phyloP scores from a whole-genome alignment of 2,329 filamentous ascomycete species.

The Ophiostoma fasciatum region DNA sequence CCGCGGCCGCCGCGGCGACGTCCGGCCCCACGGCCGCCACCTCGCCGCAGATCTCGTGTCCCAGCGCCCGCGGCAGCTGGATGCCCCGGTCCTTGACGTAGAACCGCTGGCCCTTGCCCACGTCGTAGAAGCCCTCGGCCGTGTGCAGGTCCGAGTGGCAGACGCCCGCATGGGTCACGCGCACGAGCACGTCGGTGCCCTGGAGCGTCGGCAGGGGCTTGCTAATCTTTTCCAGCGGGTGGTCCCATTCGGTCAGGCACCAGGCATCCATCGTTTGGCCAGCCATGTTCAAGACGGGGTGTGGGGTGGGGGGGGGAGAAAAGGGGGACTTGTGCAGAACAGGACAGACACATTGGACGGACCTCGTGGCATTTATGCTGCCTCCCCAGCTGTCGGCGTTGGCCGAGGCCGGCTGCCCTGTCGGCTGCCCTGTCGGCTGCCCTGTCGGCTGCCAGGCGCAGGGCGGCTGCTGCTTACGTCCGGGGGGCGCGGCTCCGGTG shows the following conservation, averaged over 20 bases:
- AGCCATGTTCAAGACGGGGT: constrained; percentile 30
- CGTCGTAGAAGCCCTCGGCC: constrained; percentile 6
- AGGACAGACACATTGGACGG: too few species aligned
- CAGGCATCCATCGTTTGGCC: constrained; percentile 6
- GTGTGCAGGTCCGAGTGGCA: constrained; percentile 8
- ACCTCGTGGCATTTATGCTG: too few species aligned
- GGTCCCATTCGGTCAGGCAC: constrained; percentile 6
- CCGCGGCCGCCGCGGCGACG: background rate
- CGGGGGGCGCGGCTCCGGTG: background rate
- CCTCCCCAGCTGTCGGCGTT: background rate
- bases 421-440: too few species aligned
- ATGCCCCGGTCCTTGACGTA: constrained; percentile 7
- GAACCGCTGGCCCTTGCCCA: constrained; percentile 5
- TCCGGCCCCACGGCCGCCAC: constrained; percentile 4
- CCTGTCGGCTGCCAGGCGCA: too few species aligned
- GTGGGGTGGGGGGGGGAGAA: constrained; percentile 14
- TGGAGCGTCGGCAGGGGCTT: constrained; percentile 1
- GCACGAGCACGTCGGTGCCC: constrained; percentile 2
- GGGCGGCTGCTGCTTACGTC: too few species aligned
- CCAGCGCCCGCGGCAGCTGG: constrained; percentile 4
- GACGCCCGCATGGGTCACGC: constrained; percentile 6
- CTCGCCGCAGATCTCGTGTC: constrained; percentile 7
- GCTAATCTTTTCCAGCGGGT: constrained; percentile 3
- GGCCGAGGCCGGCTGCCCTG: background rate
- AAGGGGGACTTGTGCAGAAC: too few species aligned